Evolutionary conservation across 2,329 filamentous ascomycete genomes (phyloP).

Genomic region (Penicillium sp.): DNA sequence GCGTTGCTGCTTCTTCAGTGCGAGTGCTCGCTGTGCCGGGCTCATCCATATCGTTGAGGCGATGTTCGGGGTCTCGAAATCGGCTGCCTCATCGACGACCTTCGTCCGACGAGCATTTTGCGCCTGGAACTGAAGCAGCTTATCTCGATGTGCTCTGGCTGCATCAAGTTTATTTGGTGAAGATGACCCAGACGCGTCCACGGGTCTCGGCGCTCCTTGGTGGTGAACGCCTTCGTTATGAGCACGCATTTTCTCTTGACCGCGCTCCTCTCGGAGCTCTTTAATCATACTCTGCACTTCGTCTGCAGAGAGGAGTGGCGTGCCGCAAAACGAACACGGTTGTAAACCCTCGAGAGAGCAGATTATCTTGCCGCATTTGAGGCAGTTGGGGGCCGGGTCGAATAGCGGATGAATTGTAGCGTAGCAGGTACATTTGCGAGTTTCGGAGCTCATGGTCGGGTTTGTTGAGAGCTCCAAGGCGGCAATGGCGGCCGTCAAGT

Average conservation of each 20-base stretch:
- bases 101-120: slow-evolving; percentile 82
- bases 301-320: slow-evolving; percentile 65
- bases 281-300: slow-evolving; percentile 85
- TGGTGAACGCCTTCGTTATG: slow-evolving; percentile 60
- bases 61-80: slow-evolving; percentile 62
- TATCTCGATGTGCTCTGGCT: slow-evolving; percentile 77
- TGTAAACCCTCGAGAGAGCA: slow-evolving; percentile 92
- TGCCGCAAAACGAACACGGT: slow-evolving; percentile 86
- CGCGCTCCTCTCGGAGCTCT: slow-evolving; percentile 79
- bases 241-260: slow-evolving; percentile 77
- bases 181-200: slow-evolving; percentile 16
- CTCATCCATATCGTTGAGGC: slow-evolving; percentile 77
- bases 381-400: slow-evolving; percentile 87
- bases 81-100: slow-evolving; percentile 80
- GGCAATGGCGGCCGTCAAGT: slow-evolving; percentile 75
- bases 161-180: slow-evolving; percentile 59
- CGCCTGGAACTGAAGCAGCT: slow-evolving; percentile 75
- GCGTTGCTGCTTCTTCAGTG: slow-evolving; percentile 83
- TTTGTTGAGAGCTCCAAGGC: slow-evolving; percentile 90
- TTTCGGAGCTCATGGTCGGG: slow-evolving; percentile 63
- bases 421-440: slow-evolving; percentile 80
- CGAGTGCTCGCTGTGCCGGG: slow-evolving; percentile 75
- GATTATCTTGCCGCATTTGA: slow-evolving; percentile 89
- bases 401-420: slow-evolving; percentile 84
- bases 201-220: slow-evolving; percentile 34